Evolutionary conservation across 345 rosid species (phyloP).

Genomic region (Microcos paniculata): DNA sequence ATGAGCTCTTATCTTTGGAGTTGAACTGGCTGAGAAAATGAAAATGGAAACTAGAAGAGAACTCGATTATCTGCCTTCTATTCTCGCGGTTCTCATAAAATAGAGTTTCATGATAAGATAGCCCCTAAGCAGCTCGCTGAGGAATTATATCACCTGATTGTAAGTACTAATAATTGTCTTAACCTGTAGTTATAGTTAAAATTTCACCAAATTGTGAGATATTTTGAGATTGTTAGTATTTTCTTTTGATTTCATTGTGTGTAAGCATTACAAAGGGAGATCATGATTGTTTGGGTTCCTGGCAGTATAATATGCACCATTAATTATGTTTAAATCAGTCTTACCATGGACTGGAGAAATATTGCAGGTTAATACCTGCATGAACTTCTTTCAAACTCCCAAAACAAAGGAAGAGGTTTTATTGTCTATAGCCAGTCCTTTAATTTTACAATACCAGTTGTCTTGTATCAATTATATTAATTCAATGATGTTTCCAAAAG

Average conservation of each 20-base stretch:
- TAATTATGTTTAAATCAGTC: neutral
- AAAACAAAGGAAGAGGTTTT: neutral
- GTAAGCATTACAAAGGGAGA: neutral
- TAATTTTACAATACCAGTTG: neutral
- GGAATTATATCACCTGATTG: slow-evolving; percentile 3
- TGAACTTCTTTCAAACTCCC: neutral
- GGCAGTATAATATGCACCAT: neutral
- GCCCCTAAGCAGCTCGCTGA: neutral
- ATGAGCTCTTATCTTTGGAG: slow-evolving; percentile 2
- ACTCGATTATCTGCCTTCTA: neutral
- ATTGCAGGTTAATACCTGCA: neutral
- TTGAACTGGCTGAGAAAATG: neutral
- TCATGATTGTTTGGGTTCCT: neutral
- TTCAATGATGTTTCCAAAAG: neutral
- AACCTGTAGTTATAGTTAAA: too few species aligned
- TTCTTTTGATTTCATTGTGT: too few species aligned
- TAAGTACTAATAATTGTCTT: neutral
- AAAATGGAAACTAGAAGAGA: neutral
- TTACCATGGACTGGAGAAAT: neutral
- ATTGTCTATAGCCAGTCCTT: neutral
- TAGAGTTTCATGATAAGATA: neutral
- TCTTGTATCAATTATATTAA: neutral
- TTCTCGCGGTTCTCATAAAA: neutral
- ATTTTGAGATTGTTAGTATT: too few species aligned
- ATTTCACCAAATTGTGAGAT: neutral